Conservation (phyloP, 768 basidiomycete genomes). For the Lentinula aciculospora region DNA sequence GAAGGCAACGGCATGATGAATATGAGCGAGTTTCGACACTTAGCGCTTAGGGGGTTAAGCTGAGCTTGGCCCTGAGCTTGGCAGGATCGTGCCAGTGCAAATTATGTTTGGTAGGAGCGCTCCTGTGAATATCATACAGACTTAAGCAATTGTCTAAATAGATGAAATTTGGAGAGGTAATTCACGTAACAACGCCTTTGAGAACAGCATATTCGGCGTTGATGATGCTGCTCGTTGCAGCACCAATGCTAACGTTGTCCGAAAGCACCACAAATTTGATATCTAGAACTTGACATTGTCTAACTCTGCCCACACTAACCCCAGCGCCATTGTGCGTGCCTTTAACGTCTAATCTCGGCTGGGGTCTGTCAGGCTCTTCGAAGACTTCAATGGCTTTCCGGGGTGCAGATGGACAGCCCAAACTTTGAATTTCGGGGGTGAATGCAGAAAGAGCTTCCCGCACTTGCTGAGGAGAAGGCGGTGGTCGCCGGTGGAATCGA, state of each 20-base stretch:
- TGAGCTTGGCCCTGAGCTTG: no score
- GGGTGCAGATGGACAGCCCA: constrained; percentile 83
- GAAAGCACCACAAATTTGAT: constrained; percentile 92
- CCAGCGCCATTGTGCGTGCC: constrained; percentile 89
- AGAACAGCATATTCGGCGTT: constrained; percentile 94
- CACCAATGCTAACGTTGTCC: constrained; percentile 94
- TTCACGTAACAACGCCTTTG: constrained; percentile 44
- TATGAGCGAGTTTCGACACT: not conserved
- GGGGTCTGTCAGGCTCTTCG: constrained; percentile 88
- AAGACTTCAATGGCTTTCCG: constrained; percentile 84
- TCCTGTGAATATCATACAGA: not conserved
- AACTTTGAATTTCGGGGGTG: constrained; percentile 68
- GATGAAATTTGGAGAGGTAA: not conserved
- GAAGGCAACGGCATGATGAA: not conserved
- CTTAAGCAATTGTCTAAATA: not conserved
- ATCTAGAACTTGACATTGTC: constrained; percentile 89
- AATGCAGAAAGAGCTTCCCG: constrained; percentile 73
- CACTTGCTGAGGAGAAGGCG: constrained; percentile 85
- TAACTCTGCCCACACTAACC: constrained; percentile 84
- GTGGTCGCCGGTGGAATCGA: constrained; percentile 71
- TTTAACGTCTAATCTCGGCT: constrained; percentile 81
- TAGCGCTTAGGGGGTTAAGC: not conserved
- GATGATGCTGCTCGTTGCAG: constrained; percentile 94
- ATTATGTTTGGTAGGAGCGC: no score
- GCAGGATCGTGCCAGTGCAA: no score